These are phyloP conservation scores for Hydnomerulius pinastri DNA, from an alignment of 768 basidiomycete genomes.

Conservation along the genomic window DNA sequence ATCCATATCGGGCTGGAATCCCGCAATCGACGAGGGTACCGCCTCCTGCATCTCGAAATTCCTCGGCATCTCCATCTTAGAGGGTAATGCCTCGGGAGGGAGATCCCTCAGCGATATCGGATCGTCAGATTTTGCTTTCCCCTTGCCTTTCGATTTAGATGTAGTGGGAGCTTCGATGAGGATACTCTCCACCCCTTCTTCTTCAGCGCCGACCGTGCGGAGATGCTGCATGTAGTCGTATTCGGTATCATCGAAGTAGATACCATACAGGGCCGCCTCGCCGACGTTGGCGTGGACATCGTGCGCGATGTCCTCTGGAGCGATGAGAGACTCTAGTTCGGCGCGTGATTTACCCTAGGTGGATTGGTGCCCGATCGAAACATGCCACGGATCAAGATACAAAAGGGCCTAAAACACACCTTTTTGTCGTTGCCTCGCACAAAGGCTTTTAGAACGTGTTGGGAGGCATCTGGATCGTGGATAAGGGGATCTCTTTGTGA, in stretches of 20 bases:
- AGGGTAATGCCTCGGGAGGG: conserved; percentile 73
- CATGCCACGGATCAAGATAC: background rate
- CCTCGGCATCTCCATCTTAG: conserved; percentile 69
- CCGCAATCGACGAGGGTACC: conserved; percentile 79
- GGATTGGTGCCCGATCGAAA: conserved; percentile 24
- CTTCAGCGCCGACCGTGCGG: conserved; percentile 70
- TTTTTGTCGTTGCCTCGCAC: conserved; percentile 73
- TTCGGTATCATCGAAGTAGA: conserved; percentile 93
- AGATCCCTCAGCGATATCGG: conserved; percentile 54
- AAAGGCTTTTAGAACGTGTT: conserved; percentile 87
- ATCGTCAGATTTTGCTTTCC: conserved; percentile 40
- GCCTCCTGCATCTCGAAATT: conserved; percentile 77
- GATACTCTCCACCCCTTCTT: conserved; percentile 80
- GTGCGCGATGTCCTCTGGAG: conserved; percentile 48
- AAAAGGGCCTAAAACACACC: conserved; percentile 34
- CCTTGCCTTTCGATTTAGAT: conserved; percentile 31
- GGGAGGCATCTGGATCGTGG: conserved; percentile 86
- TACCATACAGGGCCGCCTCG: conserved; percentile 85
- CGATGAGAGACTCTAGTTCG: conserved; percentile 67
- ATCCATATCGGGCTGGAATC: conserved; percentile 96
- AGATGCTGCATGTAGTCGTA: conserved; percentile 99
- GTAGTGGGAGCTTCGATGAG: conserved; percentile 73
- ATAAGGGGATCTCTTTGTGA: conserved; percentile 95
- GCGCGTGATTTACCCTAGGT: conserved; percentile 76
- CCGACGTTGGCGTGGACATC: conserved; percentile 64